phyloP scores from a whole-genome alignment of 1,139 yeast genomes.

The Yamadazyma jaroonii region DNA sequence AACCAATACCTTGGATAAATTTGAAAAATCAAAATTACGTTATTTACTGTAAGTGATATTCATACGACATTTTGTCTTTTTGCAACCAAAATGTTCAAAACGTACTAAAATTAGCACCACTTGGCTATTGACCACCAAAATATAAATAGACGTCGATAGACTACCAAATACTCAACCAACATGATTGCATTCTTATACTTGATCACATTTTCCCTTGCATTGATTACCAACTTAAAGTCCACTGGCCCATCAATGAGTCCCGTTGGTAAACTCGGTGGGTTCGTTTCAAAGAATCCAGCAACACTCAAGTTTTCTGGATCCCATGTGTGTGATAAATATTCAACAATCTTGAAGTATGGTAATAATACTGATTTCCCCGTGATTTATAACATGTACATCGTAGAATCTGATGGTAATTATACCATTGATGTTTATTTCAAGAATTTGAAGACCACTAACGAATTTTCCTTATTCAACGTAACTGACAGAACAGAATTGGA shows the following conservation, averaged over 20 bases:
- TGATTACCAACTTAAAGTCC: not conserved
- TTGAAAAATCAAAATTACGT: too few relatives aligned
- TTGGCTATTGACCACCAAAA: not conserved
- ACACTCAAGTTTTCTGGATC: slow-evolving; percentile 13
- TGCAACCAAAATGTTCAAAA: too few relatives aligned
- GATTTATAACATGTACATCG: slow-evolving; percentile 18
- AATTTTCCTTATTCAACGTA: slow-evolving; percentile 16
- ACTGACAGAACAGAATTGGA: slow-evolving; percentile 14
- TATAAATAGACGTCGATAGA: not conserved
- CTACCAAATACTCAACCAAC: not conserved
- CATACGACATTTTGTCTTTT: too few relatives aligned
- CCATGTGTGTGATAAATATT: slow-evolving; percentile 20
- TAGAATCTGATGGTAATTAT: slow-evolving; percentile 15
- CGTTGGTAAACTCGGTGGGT: not conserved
- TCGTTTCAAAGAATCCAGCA: slow-evolving; percentile 3
- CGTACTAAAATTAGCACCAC: too few relatives aligned
- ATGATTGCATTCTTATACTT: slow-evolving; percentile 1
- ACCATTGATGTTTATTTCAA: slow-evolving; percentile 19
- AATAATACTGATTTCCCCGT: slow-evolving; percentile 10
- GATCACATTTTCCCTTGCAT: slow-evolving; percentile 1
- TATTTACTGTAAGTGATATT: too few relatives aligned
- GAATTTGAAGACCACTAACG: slow-evolving; percentile 15
- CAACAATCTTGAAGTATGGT: slow-evolving; percentile 14
- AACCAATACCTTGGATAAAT: too few relatives aligned
- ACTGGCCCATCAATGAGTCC: not conserved